phyloP scores from a whole-genome alignment of 2,329 filamentous ascomycete genomes.

The Fusarium temperatum region DNA sequence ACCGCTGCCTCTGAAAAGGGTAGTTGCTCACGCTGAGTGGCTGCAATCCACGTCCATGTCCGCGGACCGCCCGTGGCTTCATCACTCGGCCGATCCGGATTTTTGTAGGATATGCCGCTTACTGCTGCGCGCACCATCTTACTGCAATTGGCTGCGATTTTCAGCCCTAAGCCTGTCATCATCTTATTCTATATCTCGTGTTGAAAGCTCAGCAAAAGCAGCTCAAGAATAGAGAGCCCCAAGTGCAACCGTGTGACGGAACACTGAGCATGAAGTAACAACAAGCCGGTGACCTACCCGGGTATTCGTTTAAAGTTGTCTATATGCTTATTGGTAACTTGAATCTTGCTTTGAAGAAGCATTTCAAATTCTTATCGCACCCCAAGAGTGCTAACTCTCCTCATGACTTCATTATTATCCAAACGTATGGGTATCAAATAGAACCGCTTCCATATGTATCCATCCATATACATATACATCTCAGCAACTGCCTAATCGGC shows the following conservation, averaged over 20 bases:
- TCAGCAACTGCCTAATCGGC: constrained; percentile 31
- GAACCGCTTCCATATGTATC: no score
- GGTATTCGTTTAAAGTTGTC: not conserved
- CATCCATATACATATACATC: not conserved
- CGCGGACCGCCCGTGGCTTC: not conserved
- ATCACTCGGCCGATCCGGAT: constrained; percentile 13
- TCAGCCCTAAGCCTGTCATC: constrained; percentile 4
- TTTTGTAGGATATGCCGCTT: not conserved
- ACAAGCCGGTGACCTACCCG: not conserved
- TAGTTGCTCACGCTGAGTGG: constrained; percentile 8
- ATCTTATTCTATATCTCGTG: not conserved
- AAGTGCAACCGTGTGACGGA: not conserved
- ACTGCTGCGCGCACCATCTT: not conserved
- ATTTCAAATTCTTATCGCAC: not conserved
- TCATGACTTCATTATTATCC: not conserved
- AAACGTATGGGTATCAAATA: constrained; percentile 30
- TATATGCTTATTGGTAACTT: not conserved
- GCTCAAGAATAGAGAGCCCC: not conserved
- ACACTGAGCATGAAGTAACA: not conserved
- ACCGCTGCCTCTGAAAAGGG: not conserved
- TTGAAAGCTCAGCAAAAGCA: not conserved
- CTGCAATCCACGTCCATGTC: not conserved
- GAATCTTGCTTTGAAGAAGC: not conserved
- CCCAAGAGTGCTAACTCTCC: not conserved
- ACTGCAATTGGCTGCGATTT: not conserved